Conservation (phyloP, 73 alveolate genomes). For the Breviolum minutum region DNA sequence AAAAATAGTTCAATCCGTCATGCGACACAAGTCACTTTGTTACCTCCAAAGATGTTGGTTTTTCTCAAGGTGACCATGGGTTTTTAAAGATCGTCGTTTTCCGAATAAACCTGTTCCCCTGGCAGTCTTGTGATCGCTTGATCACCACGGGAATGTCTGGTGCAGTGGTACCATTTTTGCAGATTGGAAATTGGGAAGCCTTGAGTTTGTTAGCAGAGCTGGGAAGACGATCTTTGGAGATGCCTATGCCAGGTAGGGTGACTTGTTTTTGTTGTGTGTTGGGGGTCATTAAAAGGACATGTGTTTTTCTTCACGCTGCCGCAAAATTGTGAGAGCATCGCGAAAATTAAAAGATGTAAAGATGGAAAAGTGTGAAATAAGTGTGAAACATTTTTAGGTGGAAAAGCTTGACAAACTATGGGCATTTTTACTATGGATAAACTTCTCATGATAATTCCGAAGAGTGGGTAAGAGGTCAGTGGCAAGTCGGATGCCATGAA, state of each 20-base stretch:
- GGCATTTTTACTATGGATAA: no score
- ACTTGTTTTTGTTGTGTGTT: background rate
- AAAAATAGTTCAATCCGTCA: no score
- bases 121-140: conserved; percentile 49
- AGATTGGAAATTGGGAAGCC: background rate
- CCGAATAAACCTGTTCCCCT: background rate
- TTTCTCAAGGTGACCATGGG: background rate
- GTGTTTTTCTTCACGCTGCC: no score
- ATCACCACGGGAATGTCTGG: conserved; percentile 43
- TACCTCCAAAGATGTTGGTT: background rate
- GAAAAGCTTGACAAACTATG: background rate
- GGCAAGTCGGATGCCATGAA: no score
- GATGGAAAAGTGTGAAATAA: no score
- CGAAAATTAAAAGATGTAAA: no score
- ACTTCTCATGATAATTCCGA: no score
- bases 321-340: no score
- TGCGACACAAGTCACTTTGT: no score
- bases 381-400: background rate
- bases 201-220: background rate
- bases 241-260: conserved; percentile 10
- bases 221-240: conserved; percentile 8
- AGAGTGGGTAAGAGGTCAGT: no score
- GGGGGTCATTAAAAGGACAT: no score
- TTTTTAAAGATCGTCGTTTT: no score
- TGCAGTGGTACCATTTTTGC: conserved; percentile 22